Conservation (phyloP, 805 yeast species). For the Teunomyces funiuensis region DNA sequence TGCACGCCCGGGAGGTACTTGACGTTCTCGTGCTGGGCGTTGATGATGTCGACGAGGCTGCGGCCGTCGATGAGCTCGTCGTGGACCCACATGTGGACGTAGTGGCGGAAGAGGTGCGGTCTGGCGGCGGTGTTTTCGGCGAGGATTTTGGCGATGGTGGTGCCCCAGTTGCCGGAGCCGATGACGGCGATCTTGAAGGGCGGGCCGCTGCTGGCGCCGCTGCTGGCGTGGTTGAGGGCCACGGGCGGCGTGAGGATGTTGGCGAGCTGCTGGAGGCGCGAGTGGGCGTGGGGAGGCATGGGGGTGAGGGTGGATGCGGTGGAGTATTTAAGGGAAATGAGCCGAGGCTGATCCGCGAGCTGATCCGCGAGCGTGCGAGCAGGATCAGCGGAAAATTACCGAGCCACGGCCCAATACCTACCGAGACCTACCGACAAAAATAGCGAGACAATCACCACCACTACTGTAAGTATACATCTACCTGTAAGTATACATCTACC, state of each 20-base stretch:
- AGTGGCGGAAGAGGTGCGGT: conserved; percentile 36
- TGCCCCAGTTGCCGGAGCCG: conserved; percentile 51
- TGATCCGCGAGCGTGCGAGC: too few species aligned
- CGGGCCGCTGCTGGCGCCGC: conserved; percentile 10
- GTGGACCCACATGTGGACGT: conserved; percentile 48
- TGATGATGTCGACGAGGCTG: conserved; percentile 45
- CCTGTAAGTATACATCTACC: too few species aligned
- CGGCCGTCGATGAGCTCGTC: conserved; percentile 42
- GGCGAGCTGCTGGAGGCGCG: conserved; percentile 32
- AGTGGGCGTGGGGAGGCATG: conserved; percentile 1
- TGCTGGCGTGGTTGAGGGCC: conserved; percentile 6
- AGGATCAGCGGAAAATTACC: too few species aligned
- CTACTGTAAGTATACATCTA: too few species aligned
- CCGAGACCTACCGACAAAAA: too few species aligned
- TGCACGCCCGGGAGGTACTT: conserved; percentile 44
- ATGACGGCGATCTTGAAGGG: conserved; percentile 42
- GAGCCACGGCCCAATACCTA: too few species aligned
- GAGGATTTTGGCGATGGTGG: conserved; percentile 45
- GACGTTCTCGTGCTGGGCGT: conserved; percentile 43
- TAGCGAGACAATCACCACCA: too few species aligned
- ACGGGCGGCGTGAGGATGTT: conserved; percentile 24
- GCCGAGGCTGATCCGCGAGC: too few species aligned
- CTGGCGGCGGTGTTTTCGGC: conserved; percentile 43
- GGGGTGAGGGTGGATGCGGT: background rate
- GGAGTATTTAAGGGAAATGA: too few species aligned